Evolutionary conservation across 495 filamentous ascomycete genomes (phyloP), one percentile per base, ranked within the genome.

Genomic region (Hypoxylon intermedium): DNA sequence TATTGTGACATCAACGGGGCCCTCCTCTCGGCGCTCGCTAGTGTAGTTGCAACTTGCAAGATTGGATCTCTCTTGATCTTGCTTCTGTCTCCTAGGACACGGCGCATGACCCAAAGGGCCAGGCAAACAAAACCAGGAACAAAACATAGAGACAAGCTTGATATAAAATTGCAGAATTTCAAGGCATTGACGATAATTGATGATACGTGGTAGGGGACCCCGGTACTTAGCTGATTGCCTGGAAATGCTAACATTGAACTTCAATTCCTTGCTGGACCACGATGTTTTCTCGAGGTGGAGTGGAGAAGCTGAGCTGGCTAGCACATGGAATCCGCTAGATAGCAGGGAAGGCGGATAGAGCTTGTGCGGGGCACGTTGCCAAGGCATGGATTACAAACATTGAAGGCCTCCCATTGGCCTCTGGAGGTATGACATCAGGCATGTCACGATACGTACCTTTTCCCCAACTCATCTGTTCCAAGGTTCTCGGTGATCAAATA

Each of bases 351-450:
- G n/a, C n/a, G n/a, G n/a, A 37, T 12, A 42, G 31, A 48, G 34
- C 30, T 57, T 20, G 13, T 60, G 57, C 49, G 49, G 49, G 57
- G 57, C 49, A 47, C 18, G 57, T 60, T 34, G 31, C 15, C 45
- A 47, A n/a, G n/a, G 18, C 42, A 52, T 20, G 53, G 52, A 30
- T 46, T 12, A 47, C n/a, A n/a, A n/a, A n/a, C n/a, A n/a, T n/a
- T 38, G 7, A 5, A n/a, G 33, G 18, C 5, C 11, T 21, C 34
- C 16, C 0, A 56, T 56, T 56, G 53, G 53, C 40, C 13, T 9
- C 21, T 23, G 12, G 30, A 6, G n/a, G 33, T 48, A 60, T 60
- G 57, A 60, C 57, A 47, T 60, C 48, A 45, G 23, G 45, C 33
- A 18, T 15, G 28, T 19, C 24, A 5, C 3, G 42, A 47, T 30